These are phyloP conservation scores for Prunus dulcis DNA, from an alignment of 306 rosid genomes.

Conservation along the genomic window DNA sequence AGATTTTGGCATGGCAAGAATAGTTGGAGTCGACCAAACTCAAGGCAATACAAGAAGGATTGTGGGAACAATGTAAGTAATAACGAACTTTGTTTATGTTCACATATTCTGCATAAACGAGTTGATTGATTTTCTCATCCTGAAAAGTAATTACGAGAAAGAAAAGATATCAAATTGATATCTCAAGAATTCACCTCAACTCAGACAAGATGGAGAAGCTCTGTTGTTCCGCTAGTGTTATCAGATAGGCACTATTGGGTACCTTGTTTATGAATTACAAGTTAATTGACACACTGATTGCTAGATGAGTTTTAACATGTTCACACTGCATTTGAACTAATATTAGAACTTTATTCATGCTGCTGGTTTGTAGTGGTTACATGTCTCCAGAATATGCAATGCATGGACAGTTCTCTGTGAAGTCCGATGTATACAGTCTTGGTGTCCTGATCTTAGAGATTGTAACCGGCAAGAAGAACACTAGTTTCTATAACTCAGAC, in stretches of 20 bases:
- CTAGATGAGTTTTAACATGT: too few relatives aligned
- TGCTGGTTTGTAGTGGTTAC: neutral
- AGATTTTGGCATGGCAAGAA: slow-evolving; percentile 35
- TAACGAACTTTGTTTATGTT: neutral
- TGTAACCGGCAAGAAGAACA: slow-evolving; percentile 23
- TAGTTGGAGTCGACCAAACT: slow-evolving; percentile 22
- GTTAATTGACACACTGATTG: too few relatives aligned
- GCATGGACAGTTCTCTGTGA: slow-evolving; percentile 6
- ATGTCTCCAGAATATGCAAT: slow-evolving; percentile 18
- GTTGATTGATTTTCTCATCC: too few relatives aligned
- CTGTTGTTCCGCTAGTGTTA: too few relatives aligned
- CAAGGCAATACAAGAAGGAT: slow-evolving; percentile 12
- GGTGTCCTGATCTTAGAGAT: slow-evolving; percentile 31
- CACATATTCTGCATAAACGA: neutral
- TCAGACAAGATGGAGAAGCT: too few relatives aligned
- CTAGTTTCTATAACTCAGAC: neutral
- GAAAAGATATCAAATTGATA: neutral
- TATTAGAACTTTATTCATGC: neutral
- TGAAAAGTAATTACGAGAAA: too few relatives aligned
- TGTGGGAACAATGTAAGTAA: slow-evolving; percentile 18
- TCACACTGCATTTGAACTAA: neutral
- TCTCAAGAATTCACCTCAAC: neutral
- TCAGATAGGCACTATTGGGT: too few relatives aligned
- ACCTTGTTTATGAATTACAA: too few relatives aligned
- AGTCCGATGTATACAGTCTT: slow-evolving; percentile 25